phyloP scores from a whole-genome alignment of 2,329 filamentous ascomycete species.

The Clathrospora elynae region DNA sequence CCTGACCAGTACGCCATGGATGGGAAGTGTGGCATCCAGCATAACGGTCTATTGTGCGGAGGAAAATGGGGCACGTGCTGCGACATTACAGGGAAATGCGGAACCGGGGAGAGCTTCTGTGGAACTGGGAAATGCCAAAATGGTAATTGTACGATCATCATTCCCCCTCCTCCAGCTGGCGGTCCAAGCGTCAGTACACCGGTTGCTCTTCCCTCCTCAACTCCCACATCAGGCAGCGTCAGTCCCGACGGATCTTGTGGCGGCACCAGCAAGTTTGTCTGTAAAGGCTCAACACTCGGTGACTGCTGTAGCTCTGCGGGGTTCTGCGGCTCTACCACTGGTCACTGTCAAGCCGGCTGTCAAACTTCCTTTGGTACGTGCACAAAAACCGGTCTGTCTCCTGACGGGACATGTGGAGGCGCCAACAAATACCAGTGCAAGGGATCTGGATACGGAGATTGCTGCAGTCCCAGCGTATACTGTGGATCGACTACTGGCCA shows the following conservation, averaged over 20 bases:
- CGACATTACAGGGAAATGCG: slow-evolving; percentile 8
- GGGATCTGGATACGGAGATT: slow-evolving; percentile 12
- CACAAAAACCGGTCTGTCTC: neutral
- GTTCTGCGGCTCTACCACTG: slow-evolving; percentile 8
- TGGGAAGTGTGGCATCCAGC: neutral
- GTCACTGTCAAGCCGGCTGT: neutral
- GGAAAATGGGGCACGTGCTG: slow-evolving; percentile 11
- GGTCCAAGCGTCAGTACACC: neutral
- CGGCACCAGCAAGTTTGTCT: neutral
- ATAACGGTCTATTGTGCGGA: neutral
- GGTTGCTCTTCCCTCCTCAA: neutral
- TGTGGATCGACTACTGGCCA: slow-evolving; percentile 9
- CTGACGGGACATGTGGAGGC: slow-evolving; percentile 5
- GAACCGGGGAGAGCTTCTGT: slow-evolving; percentile 17
- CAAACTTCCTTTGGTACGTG: neutral
- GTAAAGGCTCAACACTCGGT: neutral
- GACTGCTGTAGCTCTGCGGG: slow-evolving; percentile 4
- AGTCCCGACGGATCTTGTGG: slow-evolving; percentile 16
- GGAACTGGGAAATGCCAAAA: slow-evolving; percentile 11
- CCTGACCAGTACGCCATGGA: neutral
- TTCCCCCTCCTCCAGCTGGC: slow-evolving; percentile 1
- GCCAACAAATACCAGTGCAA: slow-evolving; percentile 11
- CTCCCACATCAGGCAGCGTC: slow-evolving; percentile 1
- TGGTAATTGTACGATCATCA: slow-evolving; percentile 15
- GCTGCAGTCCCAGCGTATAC: slow-evolving; percentile 9